Base-by-base conservation (phyloP, 2,329 filamentous ascomycete genomes). In the Colletotrichum costaricense region DNA sequence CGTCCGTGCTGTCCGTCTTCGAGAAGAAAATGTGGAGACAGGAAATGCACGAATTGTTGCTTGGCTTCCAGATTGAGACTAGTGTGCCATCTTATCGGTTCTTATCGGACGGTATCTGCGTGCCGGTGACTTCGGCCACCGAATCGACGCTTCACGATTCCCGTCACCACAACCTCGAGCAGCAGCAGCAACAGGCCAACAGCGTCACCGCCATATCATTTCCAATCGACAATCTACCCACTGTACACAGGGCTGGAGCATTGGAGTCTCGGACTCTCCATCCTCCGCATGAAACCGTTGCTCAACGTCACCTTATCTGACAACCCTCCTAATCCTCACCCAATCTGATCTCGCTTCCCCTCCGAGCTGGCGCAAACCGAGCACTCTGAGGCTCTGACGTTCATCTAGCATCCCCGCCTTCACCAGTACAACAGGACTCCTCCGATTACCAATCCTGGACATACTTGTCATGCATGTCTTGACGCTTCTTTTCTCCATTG, bases 61-160 rank as follows among this genome's bases (percentile, higher is more conserved):
- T 80, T 78, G 79, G 78, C 77, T 83, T 75, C 81, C 77, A 14
- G 1, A 74, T 78, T 49, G 2, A 73, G 81, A 33, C 67, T 83
- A 83, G 82, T 30, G 33, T 2, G 0, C 1, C 6, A 19, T 26
- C 42, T 35, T 35, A 63, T 63, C 14, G 4, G 0, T 11, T 16
- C 26, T 26, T 33, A 59, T 57, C 63, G 35, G 52, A 28, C 60
- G 60, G 55, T 54, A 42, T 30, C 42, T 49, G 16, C 3, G 42
- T 49, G 42, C 19, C 42, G 42, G 19, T 8, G 42, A 49, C 42
- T 49, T 19, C 52, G 60, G 54, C 62, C 19, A 52, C n/a, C 60
- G 42, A 22, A 35, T 52, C 19, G 26, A 57, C 19, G 35, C 58
- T 60, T 60, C 24, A n/a, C 59, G 38, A 28, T 26, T 9, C 24